Conservation (phyloP, 768 basidiomycete species). For the Royoungia palumana region DNA sequence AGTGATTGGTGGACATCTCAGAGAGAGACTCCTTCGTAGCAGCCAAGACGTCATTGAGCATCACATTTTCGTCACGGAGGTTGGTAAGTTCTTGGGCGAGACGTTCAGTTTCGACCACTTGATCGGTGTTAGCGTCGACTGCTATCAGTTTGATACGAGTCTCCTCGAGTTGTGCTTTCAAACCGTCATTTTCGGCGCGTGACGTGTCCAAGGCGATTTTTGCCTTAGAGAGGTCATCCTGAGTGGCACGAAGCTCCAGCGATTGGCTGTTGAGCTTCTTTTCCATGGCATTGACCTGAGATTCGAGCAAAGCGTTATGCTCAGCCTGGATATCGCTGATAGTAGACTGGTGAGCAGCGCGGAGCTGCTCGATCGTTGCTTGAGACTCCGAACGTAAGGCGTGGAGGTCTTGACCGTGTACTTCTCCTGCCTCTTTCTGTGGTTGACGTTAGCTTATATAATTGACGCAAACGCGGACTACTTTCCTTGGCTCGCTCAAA, state of each 20-base stretch:
- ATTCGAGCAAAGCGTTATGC: slow-evolving; percentile 58
- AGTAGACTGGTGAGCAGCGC: slow-evolving; percentile 54
- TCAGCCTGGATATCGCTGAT: slow-evolving; percentile 62
- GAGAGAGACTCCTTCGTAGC: slow-evolving; percentile 68
- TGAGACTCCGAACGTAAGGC: slow-evolving; percentile 63
- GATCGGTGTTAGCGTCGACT: slow-evolving; percentile 42
- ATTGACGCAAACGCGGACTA: not conserved
- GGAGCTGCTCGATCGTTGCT: slow-evolving; percentile 66
- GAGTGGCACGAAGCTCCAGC: slow-evolving; percentile 79
- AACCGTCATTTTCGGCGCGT: slow-evolving; percentile 49
- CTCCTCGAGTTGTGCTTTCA: slow-evolving; percentile 65
- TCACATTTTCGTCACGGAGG: slow-evolving; percentile 66
- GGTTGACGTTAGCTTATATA: slow-evolving; percentile 8
- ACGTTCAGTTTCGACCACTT: slow-evolving; percentile 52
- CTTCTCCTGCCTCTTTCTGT: slow-evolving; percentile 68
- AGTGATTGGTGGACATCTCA: slow-evolving; percentile 68
- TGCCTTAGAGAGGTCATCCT: slow-evolving; percentile 77
- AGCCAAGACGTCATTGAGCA: slow-evolving; percentile 61
- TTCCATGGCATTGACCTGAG: slow-evolving; percentile 51
- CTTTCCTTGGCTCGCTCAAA: slow-evolving; percentile 77
- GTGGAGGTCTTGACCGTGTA: slow-evolving; percentile 69
- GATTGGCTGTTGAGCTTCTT: slow-evolving; percentile 61
- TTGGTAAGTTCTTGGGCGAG: slow-evolving; percentile 57
- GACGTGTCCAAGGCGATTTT: slow-evolving; percentile 56
- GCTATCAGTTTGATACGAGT: slow-evolving; percentile 46